Percentiles rank a stretch among this genome's conserved stretches.
phyloP scores from a whole-genome alignment of 2,329 filamentous ascomycete species.

The Podosphaera xanthii region DNA sequence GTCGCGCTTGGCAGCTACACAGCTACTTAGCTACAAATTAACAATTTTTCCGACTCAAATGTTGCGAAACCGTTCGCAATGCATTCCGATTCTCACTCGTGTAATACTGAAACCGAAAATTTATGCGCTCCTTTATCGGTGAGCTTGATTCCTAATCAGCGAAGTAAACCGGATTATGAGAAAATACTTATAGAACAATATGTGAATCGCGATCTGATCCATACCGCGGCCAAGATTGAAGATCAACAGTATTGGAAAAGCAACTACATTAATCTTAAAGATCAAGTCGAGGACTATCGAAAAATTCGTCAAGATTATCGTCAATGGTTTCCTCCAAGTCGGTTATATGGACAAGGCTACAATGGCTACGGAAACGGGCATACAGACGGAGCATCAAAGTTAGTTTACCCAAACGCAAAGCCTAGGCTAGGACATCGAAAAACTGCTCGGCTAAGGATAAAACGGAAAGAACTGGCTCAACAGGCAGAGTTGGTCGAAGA shows the following conservation, averaged over 20 bases:
- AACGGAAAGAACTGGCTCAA: conserved; percentile 55
- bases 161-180: conserved; percentile 16
- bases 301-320: conserved; percentile 31
- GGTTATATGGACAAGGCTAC: conserved; percentile 53
- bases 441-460: conserved; percentile 48
- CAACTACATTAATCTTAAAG: conserved; percentile 37
- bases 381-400: conserved; percentile 47
- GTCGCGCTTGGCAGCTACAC: neutral
- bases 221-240: conserved; percentile 29
- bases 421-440: conserved; percentile 55
- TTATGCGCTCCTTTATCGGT: conserved; percentile 5
- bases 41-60: neutral
- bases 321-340: conserved; percentile 30
- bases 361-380: conserved; percentile 71
- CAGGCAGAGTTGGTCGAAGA: conserved; percentile 86
- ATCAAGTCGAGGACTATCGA: conserved; percentile 49
- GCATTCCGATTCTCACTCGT: conserved; percentile 14
- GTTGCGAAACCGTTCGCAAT: conserved; percentile 16
- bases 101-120: conserved; percentile 8
- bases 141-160: conserved; percentile 11
- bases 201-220: conserved; percentile 37
- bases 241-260: conserved; percentile 27
- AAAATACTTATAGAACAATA: conserved; percentile 38
- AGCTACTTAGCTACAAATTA: neutral
- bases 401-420: conserved; percentile 63